These are phyloP conservation scores for Hsuehochloa calcarea DNA, from an alignment of 176 grass and related monocot genomes.

Conservation along the genomic window DNA sequence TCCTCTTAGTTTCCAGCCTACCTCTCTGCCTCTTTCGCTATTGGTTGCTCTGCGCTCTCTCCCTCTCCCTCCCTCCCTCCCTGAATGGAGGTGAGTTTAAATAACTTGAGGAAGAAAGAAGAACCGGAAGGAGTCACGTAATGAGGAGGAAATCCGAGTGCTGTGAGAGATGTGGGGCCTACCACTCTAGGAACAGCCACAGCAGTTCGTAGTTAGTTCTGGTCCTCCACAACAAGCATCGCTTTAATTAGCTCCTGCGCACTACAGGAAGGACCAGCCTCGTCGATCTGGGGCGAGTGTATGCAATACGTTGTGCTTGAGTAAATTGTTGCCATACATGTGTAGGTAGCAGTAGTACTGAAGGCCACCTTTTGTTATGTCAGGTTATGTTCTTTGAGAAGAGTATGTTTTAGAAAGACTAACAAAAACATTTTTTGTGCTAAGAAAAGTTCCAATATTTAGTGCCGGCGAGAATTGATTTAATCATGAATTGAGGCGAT, in stretches of 20 bases:
- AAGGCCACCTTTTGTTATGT: conserved; percentile 8
- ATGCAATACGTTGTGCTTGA: background rate
- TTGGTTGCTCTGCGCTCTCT: background rate
- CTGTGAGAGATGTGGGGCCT: background rate
- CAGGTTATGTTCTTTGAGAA: background rate
- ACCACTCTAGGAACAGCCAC: background rate
- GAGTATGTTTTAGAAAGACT: background rate
- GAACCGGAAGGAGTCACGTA: background rate
- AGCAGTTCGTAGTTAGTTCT: background rate
- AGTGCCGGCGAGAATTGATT: background rate
- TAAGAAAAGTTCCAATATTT: background rate
- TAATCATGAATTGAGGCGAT: background rate
- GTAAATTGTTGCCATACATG: conserved; percentile 1
- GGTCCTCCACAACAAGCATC: background rate
- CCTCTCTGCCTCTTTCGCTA: background rate
- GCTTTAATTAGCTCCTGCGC: background rate
- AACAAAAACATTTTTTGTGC: background rate
- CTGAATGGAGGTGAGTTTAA: conserved; percentile 13
- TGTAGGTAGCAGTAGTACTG: background rate
- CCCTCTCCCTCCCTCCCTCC: background rate
- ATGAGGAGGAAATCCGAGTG: background rate
- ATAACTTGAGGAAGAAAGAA: background rate
- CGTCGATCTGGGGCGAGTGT: background rate
- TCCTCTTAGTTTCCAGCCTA: background rate
- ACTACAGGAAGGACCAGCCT: background rate